phyloP scores from a whole-genome alignment of 345 rosid species.

The Syzygium jambos region DNA sequence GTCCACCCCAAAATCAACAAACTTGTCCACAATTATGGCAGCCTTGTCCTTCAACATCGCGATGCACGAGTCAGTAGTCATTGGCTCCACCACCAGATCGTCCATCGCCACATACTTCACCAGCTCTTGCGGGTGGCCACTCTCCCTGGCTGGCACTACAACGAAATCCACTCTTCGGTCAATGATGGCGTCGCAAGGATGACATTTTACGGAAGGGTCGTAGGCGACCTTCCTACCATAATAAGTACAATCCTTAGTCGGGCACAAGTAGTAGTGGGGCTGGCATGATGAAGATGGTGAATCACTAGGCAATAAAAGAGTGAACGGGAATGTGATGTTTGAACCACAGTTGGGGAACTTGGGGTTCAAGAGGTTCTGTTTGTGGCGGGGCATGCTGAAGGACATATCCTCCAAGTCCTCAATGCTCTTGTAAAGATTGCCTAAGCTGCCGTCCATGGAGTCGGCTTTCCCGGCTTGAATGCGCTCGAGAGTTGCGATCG shows the following conservation, averaged over 20 bases:
- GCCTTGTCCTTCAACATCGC: slow-evolving; percentile 13
- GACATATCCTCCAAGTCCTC: not conserved
- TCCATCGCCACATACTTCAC: slow-evolving; percentile 24
- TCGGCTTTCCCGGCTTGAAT: not conserved
- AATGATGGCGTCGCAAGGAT: not conserved
- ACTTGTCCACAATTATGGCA: slow-evolving; percentile 7
- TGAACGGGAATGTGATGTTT: not conserved
- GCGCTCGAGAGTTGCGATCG: slow-evolving; percentile 4
- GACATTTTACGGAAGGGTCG: not conserved
- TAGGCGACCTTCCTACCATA: not conserved
- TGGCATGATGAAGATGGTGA: not conserved
- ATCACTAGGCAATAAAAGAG: not conserved
- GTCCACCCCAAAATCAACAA: slow-evolving; percentile 1
- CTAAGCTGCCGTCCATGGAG: not conserved
- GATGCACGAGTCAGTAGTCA: slow-evolving; percentile 13
- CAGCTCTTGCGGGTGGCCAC: slow-evolving; percentile 17
- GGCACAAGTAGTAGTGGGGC: not conserved
- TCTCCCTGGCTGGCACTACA: not conserved
- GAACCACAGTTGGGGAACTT: not conserved
- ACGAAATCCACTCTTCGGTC: not conserved
- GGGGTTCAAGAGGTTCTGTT: not conserved
- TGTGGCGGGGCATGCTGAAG: not conserved
- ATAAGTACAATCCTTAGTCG: not conserved
- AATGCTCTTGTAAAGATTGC: not conserved
- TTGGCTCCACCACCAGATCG: slow-evolving; percentile 10